These are phyloP conservation scores for Pichia sp. DNA, from an alignment of 1,139 yeast species.

Conservation along the genomic window DNA sequence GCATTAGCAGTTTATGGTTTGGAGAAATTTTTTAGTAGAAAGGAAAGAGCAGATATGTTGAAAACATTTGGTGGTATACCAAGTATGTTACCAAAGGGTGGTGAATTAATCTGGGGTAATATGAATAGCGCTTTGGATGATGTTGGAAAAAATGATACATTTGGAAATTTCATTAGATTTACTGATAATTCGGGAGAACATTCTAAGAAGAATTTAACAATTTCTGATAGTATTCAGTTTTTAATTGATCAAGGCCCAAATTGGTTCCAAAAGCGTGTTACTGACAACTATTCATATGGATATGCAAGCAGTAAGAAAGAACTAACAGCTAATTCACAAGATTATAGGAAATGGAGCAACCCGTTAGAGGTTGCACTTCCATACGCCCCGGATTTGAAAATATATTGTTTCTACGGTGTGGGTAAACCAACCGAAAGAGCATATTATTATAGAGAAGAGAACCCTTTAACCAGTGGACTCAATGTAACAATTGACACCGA, in stretches of 20 bases:
- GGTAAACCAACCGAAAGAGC: conserved; percentile 95
- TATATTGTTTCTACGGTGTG: conserved; percentile 88
- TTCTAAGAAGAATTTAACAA: conserved; percentile 52
- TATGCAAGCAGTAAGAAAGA: conserved; percentile 55
- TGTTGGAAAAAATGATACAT: conserved; percentile 31
- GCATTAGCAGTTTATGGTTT: conserved; percentile 90
- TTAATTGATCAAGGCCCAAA: conserved; percentile 59
- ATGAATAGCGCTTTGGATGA: conserved; percentile 57
- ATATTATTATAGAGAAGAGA: conserved; percentile 70
- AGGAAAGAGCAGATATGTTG: conserved; percentile 80
- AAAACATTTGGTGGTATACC: conserved; percentile 90
- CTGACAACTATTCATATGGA: conserved; percentile 74
- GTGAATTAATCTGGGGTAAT: conserved; percentile 82
- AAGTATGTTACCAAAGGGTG: conserved; percentile 95
- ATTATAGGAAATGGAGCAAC: conserved; percentile 80
- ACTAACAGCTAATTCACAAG: conserved; percentile 54
- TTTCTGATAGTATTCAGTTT: conserved; percentile 60
- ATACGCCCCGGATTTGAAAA: conserved; percentile 84
- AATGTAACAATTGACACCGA: conserved; percentile 65
- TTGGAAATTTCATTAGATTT: conserved; percentile 74
- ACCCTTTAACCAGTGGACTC: conserved; percentile 41
- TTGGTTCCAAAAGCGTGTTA: conserved; percentile 65
- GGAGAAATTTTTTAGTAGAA: conserved; percentile 85
- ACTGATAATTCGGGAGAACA: conserved; percentile 37
- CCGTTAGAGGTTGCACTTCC: conserved; percentile 91